Evolutionary conservation across 2,329 filamentous ascomycete species (phyloP), one percentile per base, ranked within the genome.

Genomic region (Escovopsis sp.): DNA sequence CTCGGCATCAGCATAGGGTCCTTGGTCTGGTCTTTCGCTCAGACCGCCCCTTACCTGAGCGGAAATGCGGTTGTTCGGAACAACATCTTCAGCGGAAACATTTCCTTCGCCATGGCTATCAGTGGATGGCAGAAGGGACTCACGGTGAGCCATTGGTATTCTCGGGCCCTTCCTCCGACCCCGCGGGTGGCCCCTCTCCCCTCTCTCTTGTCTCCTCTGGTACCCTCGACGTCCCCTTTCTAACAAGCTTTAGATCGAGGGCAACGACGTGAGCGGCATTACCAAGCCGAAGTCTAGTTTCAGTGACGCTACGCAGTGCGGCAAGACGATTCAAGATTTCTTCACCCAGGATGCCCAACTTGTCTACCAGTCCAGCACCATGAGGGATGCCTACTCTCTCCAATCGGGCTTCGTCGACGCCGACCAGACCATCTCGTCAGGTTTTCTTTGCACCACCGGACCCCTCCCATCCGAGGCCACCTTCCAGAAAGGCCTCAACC

Each of bases 121-220:
- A 48, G 48, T 14, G 46, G 45, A n/a, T 49, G 46, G 46, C 27
- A 36, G 8, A 38, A 40, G n/a, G 47, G 47, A 6, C 34, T 49
- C 2, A 45, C 32, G 3, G 38, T 40, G 35, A 17, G 38, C 33
- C 14, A n/a, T n/a, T 5, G 16, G 27, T 28, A 5, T 28, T 28
- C 14, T 28, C 14, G 5, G 14, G 11, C 14, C 9, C 14, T 7
- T 18, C 8, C 10, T 15, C 3, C 15, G 13, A 12, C 3, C 8
- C 14, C n/a, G 5, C n/a, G n/a, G n/a, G n/a, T n/a, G n/a, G 9
- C 19, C 19, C 19, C 5, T 9, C 9, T 9, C 19, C 19, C 9
- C 19, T 9, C 19, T 21, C 19, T 5, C 19, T 9, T 21, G 5
- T 21, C 19, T 5, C 19, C 19, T 9, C 19, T 21, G 5, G 19